Percentiles rank a stretch among this genome's conserved stretches.
Conservation (phyloP, 2,329 filamentous ascomycete species). For the Juglanconis sp. region DNA sequence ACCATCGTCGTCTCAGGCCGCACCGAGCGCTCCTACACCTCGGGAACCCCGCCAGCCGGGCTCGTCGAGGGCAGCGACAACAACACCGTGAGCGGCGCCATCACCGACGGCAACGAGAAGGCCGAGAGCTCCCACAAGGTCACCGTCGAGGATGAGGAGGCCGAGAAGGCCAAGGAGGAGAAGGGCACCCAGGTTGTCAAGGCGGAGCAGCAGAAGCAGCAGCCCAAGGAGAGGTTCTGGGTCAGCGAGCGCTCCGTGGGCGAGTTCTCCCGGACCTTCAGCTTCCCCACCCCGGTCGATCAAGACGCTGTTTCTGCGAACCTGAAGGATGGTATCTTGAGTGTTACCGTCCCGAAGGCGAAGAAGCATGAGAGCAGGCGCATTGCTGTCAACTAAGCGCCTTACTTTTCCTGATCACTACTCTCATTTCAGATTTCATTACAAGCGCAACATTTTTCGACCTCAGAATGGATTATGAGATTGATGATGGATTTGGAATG, state of each 20-base stretch:
- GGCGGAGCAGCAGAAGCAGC: conserved; percentile 20
- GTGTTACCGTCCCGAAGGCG: conserved; percentile 63
- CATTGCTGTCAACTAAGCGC: conserved; percentile 49
- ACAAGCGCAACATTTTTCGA: no score
- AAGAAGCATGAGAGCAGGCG: conserved; percentile 55
- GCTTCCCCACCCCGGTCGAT: conserved; percentile 63
- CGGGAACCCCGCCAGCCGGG: conserved; percentile 49
- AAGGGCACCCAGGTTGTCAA: conserved; percentile 29
- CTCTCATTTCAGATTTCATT: no score
- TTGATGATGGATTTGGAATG: no score
- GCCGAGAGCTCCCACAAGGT: conserved; percentile 48
- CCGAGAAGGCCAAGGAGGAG: conserved; percentile 31
- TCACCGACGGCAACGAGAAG: conserved; percentile 36
- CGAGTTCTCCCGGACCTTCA: conserved; percentile 66
- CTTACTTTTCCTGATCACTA: neutral
- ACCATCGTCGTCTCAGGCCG: conserved; percentile 69
- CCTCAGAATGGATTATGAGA: no score
- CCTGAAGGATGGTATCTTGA: conserved; percentile 65
- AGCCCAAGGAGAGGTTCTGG: conserved; percentile 57
- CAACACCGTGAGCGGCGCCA: conserved; percentile 30
- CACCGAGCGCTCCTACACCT: conserved; percentile 61
- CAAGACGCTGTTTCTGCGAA: conserved; percentile 58
- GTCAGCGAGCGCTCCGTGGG: conserved; percentile 63
- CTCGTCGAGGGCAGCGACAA: conserved; percentile 41
- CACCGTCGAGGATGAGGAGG: conserved; percentile 62